Evolutionary conservation across 106 monocot species (phyloP), one percentile per base, ranked within the genome.

Genomic region (Phalaenopsis aphrodite): DNA sequence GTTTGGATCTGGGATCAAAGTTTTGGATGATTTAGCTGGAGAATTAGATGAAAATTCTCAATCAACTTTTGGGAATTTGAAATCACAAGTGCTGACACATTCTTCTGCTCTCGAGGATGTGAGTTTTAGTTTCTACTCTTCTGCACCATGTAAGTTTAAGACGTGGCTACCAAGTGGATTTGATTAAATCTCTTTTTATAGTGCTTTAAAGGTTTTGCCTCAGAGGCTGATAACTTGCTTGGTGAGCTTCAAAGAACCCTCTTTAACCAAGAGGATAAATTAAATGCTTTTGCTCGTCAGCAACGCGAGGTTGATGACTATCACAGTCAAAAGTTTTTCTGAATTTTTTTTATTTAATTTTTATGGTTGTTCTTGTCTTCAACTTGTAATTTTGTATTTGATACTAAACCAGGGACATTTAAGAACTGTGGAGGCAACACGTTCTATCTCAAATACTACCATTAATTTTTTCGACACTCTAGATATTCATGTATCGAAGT

Each of bases 31-130:
- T 80, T 81, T 99, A 83, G 87, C 91, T 42, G 92, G 86, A 75
- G 93, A 99, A 80, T 85, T 99, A 41, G 91, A 89, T 82, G 87
- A 87, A 64, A 99, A 94, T 83, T 94, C 98, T 47, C 80, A 82
- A 58, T 83, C 85, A 56, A 94, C 92, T 77, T 93, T 87, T 56
- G 83, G 82, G 80, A 88, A 87, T 61, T 76, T 95, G 55, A 91
- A 93, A 56, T 86, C 84, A 68, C 89, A 93, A 89, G 88, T 95
- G 37, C 82, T 86, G 76, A 75, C 55, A 58, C 94, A 99, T 66
- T 88, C 94, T 49, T 81, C 89, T 75, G 79, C 91, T 68, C 84
- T 99, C 82, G 92, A 94, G 67, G 85, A 91, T 84, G 98, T 95
- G 85, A 88, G 92, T 82, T 30, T 23, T 68, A 56, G 46, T 72